phyloP scores from a whole-genome alignment of 768 basidiomycete species.

The Exidia glandulosa region DNA sequence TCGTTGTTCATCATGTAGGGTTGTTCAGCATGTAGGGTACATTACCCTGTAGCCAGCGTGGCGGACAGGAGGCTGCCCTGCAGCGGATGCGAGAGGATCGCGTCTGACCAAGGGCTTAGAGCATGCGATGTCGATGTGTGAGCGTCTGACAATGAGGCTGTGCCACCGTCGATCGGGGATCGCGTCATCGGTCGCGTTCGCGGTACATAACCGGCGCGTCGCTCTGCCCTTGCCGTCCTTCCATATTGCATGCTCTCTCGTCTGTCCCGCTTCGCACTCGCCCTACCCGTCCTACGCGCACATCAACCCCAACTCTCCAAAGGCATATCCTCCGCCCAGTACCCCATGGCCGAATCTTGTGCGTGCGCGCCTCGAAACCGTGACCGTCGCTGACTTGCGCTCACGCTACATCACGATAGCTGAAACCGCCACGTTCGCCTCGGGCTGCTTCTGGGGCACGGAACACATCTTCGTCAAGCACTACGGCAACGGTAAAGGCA shows the following conservation, averaged over 20 bases:
- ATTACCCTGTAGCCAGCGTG: no score
- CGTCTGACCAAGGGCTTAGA: no score
- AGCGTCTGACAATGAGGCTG: no score
- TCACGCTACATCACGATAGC: no score
- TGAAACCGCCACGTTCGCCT: conserved; percentile 19
- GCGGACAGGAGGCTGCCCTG: no score
- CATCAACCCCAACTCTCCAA: neutral
- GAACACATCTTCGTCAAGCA: conserved; percentile 79
- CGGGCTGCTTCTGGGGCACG: conserved; percentile 80
- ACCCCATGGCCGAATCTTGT: neutral
- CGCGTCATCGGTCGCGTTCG: neutral
- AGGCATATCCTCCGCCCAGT: neutral
- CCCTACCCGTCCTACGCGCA: neutral
- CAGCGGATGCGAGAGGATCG: no score
- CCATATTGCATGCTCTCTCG: neutral
- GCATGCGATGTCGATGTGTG: no score
- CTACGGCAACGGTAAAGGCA: conserved; percentile 61
- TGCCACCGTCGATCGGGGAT: neutral
- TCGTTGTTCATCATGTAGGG: no score
- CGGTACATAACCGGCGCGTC: neutral
- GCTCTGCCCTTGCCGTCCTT: no score
- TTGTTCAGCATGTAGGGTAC: no score
- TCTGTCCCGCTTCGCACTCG: neutral
- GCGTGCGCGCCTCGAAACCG: neutral
- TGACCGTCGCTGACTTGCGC: neutral